Base-by-base conservation (phyloP, 1,284 basidiomycete species). In the Cutaneotrichosporon cyanovorans region DNA sequence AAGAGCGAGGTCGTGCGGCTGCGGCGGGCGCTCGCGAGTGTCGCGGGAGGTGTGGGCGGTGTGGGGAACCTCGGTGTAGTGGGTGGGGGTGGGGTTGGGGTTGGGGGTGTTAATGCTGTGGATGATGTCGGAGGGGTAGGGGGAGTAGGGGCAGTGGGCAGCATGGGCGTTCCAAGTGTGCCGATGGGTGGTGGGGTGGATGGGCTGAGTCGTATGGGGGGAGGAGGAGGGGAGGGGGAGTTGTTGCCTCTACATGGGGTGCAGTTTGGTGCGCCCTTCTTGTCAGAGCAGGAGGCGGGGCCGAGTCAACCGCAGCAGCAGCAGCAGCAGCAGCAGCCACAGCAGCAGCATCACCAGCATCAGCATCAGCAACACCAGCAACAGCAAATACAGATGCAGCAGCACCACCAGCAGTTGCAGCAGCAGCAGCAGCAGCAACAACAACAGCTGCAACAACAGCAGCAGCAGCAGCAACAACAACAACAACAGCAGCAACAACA, bases 1-100 rank as follows among this genome's bases (percentile, higher is more conserved):
- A 58, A 58, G 40, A 46, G 48, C 12, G 61, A 63, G 40, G 56
- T 63, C n/a, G 30, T 63, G 11, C 52, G 55, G 12, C 48, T 63
- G 7, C 60, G 61, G 15, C 47, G 53, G 18, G 46, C 44, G 5
- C 36, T 56, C 0, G 19, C 19, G 16, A 34, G 35, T 19, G 35
- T 22, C 14, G 35, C 34, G 10, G 14, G 14, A 7, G 32, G 30
- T 31, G 15, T 31, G 30, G 30, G 30, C 30, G 30, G 32, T 15
- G 32, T 34, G 32, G 32, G 32, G 12, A 28, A 28, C 32, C 14
- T 34, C 32, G 32, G 32, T n/a, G 32, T 34, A 28, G 25, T 28
- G 8, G 25, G 25, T 12, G 25, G 25, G 25, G 25, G 25, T 12
- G 25, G 7, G 25, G 25, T 7, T 28, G 25, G 25, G 7, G 25